These are phyloP conservation scores for Boletus rubroflammeus DNA, from an alignment of 768 basidiomycete genomes.

Conservation along the genomic window DNA sequence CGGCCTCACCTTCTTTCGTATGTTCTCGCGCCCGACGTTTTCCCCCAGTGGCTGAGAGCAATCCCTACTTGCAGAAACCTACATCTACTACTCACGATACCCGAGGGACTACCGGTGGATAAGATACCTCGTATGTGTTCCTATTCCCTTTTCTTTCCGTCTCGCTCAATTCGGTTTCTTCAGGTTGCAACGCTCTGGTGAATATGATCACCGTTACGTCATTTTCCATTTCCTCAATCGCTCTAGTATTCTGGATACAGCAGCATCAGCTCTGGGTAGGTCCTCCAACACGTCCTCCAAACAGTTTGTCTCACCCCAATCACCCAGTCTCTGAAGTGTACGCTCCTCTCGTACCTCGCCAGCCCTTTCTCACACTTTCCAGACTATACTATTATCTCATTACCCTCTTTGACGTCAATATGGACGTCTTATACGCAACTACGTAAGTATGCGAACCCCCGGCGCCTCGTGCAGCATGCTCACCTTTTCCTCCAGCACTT, in stretches of 20 bases:
- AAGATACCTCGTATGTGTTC: conserved; percentile 20
- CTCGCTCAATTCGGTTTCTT: not conserved
- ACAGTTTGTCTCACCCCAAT: conserved; percentile 2
- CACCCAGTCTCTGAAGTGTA: conserved; percentile 28
- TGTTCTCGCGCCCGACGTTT: not conserved
- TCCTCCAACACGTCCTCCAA: not conserved
- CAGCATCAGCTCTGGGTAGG: conserved; percentile 25
- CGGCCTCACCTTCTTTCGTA: conserved; percentile 35
- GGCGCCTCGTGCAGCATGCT: not conserved
- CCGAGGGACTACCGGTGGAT: conserved; percentile 18
- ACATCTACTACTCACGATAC: conserved; percentile 30
- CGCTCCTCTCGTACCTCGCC: not conserved
- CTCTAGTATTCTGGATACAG: conserved; percentile 24
- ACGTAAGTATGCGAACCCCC: conserved; percentile 13
- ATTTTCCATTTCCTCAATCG: not conserved
- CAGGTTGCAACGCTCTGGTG: conserved; percentile 25
- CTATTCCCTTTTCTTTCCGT: not conserved
- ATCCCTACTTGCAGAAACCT: conserved; percentile 16
- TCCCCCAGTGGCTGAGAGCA: not conserved
- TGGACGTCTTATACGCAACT: conserved; percentile 26
- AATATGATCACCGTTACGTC: not conserved
- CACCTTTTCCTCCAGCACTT: conserved; percentile 18
- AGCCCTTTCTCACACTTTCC: conserved; percentile 7
- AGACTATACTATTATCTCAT: conserved; percentile 32
- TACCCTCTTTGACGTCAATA: conserved; percentile 19